Percentiles rank a stretch among this genome's conserved stretches.
Conservation (phyloP, 208 protist genomes). For the Leishmania turanica region DNA sequence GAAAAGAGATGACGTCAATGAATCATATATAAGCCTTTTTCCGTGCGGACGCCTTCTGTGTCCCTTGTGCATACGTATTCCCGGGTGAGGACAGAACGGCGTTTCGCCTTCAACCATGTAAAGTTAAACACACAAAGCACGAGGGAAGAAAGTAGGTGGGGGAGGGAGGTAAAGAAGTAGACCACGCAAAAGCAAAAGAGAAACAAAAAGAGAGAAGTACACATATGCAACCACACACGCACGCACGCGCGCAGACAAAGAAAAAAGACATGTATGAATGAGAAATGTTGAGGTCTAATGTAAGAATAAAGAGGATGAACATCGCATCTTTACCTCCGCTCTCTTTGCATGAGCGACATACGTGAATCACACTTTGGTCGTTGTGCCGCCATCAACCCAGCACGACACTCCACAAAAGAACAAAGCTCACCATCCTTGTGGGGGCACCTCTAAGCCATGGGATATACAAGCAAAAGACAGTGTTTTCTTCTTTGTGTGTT, state of each 20-base stretch:
- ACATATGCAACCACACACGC: not conserved
- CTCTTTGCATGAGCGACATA: not conserved
- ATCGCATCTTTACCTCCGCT: not conserved
- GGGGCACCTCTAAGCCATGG: not conserved
- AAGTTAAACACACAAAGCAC: not conserved
- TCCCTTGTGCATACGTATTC: not conserved
- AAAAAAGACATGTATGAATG: not conserved
- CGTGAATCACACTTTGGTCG: not conserved
- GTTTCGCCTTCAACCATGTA: not conserved
- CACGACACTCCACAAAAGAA: not conserved
- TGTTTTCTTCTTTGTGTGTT: not conserved
- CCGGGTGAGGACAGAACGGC: not conserved
- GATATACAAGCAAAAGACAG: not conserved
- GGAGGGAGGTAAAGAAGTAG: not conserved
- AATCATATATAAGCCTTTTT: not conserved
- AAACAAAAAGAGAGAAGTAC: not conserved
- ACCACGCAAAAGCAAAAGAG: conserved; percentile 15
- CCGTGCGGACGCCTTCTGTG: not conserved
- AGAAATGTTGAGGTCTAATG: not conserved
- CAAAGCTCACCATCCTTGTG: not conserved
- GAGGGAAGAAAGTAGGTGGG: not conserved
- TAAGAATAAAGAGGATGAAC: not conserved
- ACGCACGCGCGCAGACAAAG: not conserved
- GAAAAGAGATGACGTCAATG: conserved; percentile 1
- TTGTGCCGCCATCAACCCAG: not conserved